These are phyloP conservation scores for Botryobasidium botryosum DNA, from an alignment of 768 basidiomycete species.

Conservation along the genomic window DNA sequence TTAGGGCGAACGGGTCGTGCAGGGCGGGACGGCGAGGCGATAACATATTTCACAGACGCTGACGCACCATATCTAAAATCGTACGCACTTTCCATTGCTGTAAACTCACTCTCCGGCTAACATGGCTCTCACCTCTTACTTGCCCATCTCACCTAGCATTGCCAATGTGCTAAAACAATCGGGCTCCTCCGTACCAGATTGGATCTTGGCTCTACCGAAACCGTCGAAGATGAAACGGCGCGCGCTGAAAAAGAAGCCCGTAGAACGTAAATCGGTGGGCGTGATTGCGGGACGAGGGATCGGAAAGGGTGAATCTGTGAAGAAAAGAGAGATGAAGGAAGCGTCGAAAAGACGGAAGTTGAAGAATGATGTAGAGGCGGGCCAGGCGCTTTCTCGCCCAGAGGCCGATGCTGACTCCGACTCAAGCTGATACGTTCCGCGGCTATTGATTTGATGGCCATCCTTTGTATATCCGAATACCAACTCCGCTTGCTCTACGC, in stretches of 20 bases:
- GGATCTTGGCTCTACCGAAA: constrained; percentile 89
- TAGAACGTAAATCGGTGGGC: constrained; percentile 48
- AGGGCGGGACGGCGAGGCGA: constrained; percentile 78
- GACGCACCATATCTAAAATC: constrained; percentile 86
- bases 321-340: constrained; percentile 65
- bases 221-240: constrained; percentile 79
- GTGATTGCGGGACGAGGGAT: constrained; percentile 48
- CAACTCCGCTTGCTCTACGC: no score
- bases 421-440: no score
- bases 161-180: constrained; percentile 45
- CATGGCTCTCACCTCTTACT: not conserved
- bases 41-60: constrained; percentile 90
- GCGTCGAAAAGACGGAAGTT: constrained; percentile 52
- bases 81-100: constrained; percentile 25
- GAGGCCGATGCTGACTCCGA: no score
- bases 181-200: constrained; percentile 51
- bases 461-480: no score
- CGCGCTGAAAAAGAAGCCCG: constrained; percentile 59
- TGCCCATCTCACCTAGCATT: constrained; percentile 33
- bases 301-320: constrained; percentile 52
- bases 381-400: no score
- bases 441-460: no score
- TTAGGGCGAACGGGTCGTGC: constrained; percentile 88
- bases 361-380: constrained; percentile 17
- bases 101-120: constrained; percentile 5